Conservation (phyloP, 257 asterid species). For the Nicotiana undulata region DNA sequence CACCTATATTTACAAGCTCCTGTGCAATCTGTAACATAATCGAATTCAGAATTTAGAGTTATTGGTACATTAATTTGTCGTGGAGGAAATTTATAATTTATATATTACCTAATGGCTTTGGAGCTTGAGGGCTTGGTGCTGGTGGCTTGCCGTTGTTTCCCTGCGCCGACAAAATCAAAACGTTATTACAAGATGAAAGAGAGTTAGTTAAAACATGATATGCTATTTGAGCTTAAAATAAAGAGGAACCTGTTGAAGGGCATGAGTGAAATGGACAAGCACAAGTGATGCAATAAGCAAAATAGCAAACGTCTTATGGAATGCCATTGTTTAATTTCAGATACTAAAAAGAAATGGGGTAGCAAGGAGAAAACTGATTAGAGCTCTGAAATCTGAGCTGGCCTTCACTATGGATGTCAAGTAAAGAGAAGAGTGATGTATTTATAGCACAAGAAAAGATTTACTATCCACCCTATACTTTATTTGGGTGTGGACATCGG, state of each 20-base stretch:
- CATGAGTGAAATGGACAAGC: conserved; percentile 14
- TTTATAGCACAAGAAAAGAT: conserved; percentile 3
- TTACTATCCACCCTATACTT: neutral
- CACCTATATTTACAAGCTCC: conserved; percentile 17
- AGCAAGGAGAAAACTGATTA: neutral
- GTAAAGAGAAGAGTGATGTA: neutral
- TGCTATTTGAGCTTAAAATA: neutral
- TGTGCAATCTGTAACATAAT: conserved; percentile 9
- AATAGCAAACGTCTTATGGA: conserved; percentile 1
- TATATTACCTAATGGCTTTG: neutral
- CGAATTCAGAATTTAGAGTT: neutral
- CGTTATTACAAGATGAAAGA: neutral
- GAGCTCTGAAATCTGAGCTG: neutral
- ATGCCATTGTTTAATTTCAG: conserved; percentile 12
- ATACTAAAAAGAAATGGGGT: neutral
- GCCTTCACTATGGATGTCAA: neutral
- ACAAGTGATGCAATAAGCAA: conserved; percentile 8
- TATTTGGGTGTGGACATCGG: neutral
- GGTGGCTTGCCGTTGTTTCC: neutral
- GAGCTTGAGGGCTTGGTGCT: conserved; percentile 7
- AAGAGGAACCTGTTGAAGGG: conserved; percentile 13
- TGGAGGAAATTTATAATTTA: neutral
- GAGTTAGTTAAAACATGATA: neutral
- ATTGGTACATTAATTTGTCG: neutral
- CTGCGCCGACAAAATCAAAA: neutral